These are phyloP conservation scores for Persicaria tinctoria DNA, from an alignment of 148 eudicot genomes.

Conservation along the genomic window DNA sequence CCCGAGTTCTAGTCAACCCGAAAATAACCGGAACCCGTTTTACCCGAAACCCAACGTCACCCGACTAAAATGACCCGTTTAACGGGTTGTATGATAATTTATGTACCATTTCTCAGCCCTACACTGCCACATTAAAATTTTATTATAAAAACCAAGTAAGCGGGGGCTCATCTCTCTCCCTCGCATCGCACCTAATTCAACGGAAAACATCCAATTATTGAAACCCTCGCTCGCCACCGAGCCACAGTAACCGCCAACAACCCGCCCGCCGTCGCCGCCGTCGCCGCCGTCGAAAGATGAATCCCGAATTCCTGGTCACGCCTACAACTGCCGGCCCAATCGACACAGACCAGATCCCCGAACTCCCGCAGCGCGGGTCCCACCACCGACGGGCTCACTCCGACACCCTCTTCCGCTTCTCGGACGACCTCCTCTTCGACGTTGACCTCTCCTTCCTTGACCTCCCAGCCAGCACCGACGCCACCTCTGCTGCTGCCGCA, in stretches of 20 bases:
- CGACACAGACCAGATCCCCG: constrained; percentile 37
- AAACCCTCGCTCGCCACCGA: neutral
- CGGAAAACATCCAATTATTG: constrained; percentile 4
- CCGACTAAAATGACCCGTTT: too few species aligned
- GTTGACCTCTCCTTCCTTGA: constrained; percentile 40
- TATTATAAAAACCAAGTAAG: neutral
- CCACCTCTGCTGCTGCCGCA: neutral
- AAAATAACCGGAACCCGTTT: too few species aligned
- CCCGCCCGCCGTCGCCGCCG: neutral
- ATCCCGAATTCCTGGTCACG: neutral
- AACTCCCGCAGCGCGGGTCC: constrained; percentile 33
- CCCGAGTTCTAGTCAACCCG: too few species aligned
- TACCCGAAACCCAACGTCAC: too few species aligned
- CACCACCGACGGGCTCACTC: constrained; percentile 83
- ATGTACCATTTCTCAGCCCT: neutral
- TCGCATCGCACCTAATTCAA: neutral
- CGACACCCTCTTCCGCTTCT: constrained; percentile 67
- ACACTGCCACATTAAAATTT: neutral
- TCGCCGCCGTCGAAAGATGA: neutral
- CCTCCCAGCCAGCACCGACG: constrained; percentile 18
- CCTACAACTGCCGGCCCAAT: neutral
- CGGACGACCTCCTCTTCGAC: constrained; percentile 48
- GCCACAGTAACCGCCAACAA: neutral
- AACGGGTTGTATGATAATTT: too few species aligned
- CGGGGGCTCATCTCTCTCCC: neutral